A percentile compares a stretch with the other conserved stretches of the same genome.
phyloP scores from a whole-genome alignment of 495 filamentous ascomycete species.

The Podospora bellae-mahoneyi region DNA sequence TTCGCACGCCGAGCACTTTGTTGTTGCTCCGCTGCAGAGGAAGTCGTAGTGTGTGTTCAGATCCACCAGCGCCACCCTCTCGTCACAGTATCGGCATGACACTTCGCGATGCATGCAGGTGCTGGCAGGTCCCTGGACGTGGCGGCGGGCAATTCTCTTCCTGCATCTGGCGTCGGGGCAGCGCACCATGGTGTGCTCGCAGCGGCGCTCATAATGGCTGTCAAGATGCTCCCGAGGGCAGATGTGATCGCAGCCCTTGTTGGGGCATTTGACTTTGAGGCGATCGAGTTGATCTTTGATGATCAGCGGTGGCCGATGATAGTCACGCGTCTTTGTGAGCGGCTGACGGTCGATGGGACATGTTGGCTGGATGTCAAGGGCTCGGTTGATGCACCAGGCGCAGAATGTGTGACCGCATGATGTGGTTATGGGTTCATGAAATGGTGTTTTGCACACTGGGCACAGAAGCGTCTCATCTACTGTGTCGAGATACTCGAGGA shows the following conservation, averaged over 20 bases:
- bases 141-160: slow-evolving; percentile 36
- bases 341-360: slow-evolving; percentile 53
- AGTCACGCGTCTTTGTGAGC: slow-evolving; percentile 33
- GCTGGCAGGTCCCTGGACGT: slow-evolving; percentile 30
- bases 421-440: slow-evolving; percentile 67
- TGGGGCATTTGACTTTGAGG: slow-evolving; percentile 70
- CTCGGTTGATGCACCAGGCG: slow-evolving; percentile 61
- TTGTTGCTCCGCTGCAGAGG: slow-evolving; percentile 34
- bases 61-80: slow-evolving; percentile 35
- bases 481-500: slow-evolving; percentile 63
- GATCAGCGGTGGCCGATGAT: slow-evolving; percentile 37
- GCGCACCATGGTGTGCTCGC: slow-evolving; percentile 60
- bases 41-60: slow-evolving; percentile 41
- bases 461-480: slow-evolving; percentile 80
- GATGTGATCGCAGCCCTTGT: slow-evolving; percentile 60
- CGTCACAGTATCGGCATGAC: slow-evolving; percentile 46
- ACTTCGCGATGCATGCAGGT: slow-evolving; percentile 49
- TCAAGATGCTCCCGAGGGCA: slow-evolving; percentile 65
- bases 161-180: slow-evolving; percentile 55
- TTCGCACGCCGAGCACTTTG: slow-evolving; percentile 39
- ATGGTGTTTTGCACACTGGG: slow-evolving; percentile 75
- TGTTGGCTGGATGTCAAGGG: slow-evolving; percentile 47
- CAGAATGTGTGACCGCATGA: slow-evolving; percentile 70
- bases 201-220: slow-evolving; percentile 73
- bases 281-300: slow-evolving; percentile 67